Base-by-base conservation (phyloP, 495 filamentous ascomycete genomes). In the Penicillium soppii region DNA sequence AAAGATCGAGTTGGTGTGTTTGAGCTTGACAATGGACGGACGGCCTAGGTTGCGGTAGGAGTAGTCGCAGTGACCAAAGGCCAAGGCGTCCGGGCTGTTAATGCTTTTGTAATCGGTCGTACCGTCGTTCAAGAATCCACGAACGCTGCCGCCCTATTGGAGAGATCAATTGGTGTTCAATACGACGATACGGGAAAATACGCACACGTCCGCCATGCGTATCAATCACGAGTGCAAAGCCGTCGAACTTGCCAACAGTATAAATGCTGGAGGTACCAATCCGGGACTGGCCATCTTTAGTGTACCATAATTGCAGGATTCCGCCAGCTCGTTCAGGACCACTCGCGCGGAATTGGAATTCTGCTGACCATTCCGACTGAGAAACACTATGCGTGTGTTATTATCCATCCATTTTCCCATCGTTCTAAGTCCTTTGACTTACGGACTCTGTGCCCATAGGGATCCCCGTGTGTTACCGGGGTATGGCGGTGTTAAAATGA, bases 71-170 rank as follows among this genome's bases (percentile, higher is more conserved):
- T 96, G 89, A 20, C 91, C 94, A 63, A 98, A 98, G 26, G 95
- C 89, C 37, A 97, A 77, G 54, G 77, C 85, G 68, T 96, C 91
- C 4, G 95, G 84, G 58, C 80, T 86, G 52, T 83, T 80, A 62
- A 92, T 88, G 41, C 77, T 77, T 61, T 84, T 88, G 78, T 88
- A 96, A 64, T 94, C 88, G 52, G 75, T 83, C 20, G 73, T 82
- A 47, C 92, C 94, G 67, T 97, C 94, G 68, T 97, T 98, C 63
- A 98, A 71, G 74, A 97, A 97, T 17, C 88, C 94, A 50, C 94
- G 77, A 44, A 98, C 73, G 61, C 85, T 90, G 50, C 94, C 88
- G 43, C 82, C 85, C 83, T 86, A 53, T 37, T 32, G 13, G 39
- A 20, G 22, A 47, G 39, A 27, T 69, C 38, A 67, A 49, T 30